Base-by-base conservation (phyloP, 345 rosid genomes). In the Pelargonium nanum region DNA sequence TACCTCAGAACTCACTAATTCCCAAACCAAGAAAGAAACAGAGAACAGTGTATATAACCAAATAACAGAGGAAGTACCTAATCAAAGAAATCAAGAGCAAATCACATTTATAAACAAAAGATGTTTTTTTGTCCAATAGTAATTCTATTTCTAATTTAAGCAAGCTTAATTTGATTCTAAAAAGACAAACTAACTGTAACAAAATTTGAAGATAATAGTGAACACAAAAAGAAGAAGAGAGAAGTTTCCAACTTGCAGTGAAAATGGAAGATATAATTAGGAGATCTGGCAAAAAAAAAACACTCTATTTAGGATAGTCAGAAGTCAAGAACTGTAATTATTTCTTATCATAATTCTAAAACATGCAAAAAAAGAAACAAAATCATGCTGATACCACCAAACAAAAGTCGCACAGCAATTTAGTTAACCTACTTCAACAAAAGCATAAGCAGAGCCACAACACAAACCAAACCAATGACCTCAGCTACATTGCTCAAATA, bases 341-440 rank as follows among this genome's bases (percentile, higher is more conserved):
- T 72, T 66, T 19, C 63, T 59, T 69, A 75, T 78, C 69, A 75
- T 78, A 65, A 58, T 59, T 48, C 20, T 56, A 65, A 24, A 67
- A 62, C 40, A 58, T 12, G 9, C 16, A 55, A 61, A 32, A 63
- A 73, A 74, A 66, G 62, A 74, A 54, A 67, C 71, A 74, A 69
- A 78, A 81, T 79, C 79, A 80, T 72, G 73, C 40, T 65, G 55
- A 70, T 58, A 32, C 72, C 73, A 78, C 65, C 69, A 57, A 15
- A 54, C 63, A 65, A 65, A 73, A 73, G 75, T 45, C 62, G 75
- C 69, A 74, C 68, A 83, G 68, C 66, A 58, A 52, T 55, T 57
- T 61, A 26, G 58, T 68, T 40, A 66, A 72, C 71, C 22, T 53
- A 25, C 75, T 70, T 71, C 62, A 62, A 53, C 58, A 68, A 85